phyloP scores from a whole-genome alignment of 1,139 yeast species.

The Blastobotrys malaysiensis region DNA sequence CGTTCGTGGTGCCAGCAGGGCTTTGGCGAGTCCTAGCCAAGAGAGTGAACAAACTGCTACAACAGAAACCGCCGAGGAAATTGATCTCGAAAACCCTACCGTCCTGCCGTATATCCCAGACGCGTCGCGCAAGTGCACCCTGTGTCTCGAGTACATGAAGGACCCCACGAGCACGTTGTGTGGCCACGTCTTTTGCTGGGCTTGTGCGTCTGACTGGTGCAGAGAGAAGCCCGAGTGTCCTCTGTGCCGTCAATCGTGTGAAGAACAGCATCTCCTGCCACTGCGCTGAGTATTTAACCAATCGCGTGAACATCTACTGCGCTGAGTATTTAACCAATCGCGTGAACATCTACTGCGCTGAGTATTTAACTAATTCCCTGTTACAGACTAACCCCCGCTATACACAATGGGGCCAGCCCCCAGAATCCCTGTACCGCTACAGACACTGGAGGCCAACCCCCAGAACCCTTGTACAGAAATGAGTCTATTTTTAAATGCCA shows the following conservation, averaged over 20 bases:
- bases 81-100: conserved; percentile 53
- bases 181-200: conserved; percentile 94
- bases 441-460: no score
- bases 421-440: no score
- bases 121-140: conserved; percentile 68
- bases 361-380: background rate
- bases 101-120: conserved; percentile 66
- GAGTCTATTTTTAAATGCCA: conserved; percentile 12
- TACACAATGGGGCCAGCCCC: no score
- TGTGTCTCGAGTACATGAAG: conserved; percentile 74
- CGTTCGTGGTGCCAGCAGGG: conserved; percentile 7
- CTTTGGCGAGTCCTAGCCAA: conserved; percentile 4
- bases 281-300: conserved; percentile 32
- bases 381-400: no score
- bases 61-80: conserved; percentile 14
- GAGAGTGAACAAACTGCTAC: no score
- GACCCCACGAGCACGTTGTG: conserved; percentile 85
- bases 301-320: conserved; percentile 46
- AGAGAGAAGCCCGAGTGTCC: conserved; percentile 88
- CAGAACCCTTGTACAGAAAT: background rate
- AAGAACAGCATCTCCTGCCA: conserved; percentile 71
- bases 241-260: conserved; percentile 70
- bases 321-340: conserved; percentile 16
- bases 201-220: conserved; percentile 84
- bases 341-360: conserved; percentile 48